A percentile compares a stretch with the other conserved stretches of the same genome.
These are phyloP conservation scores for Sonneratia caseolaris DNA, from an alignment of 345 rosid genomes.

Conservation along the genomic window DNA sequence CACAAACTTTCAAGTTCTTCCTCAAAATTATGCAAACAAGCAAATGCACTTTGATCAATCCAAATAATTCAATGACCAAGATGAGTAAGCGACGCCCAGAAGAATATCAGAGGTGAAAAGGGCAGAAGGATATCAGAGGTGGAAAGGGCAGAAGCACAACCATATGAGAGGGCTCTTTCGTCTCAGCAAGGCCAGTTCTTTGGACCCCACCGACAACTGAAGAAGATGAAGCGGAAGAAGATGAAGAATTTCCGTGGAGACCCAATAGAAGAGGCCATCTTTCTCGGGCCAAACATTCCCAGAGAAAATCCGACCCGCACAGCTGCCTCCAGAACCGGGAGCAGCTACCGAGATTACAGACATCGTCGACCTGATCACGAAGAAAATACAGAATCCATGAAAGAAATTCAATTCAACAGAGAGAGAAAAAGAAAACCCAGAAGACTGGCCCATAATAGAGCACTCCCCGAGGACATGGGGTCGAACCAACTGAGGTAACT, in stretches of 20 bases:
- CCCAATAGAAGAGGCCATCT: constrained; percentile 50
- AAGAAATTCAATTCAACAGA: not conserved
- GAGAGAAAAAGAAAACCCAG: not conserved
- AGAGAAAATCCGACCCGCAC: constrained; percentile 50
- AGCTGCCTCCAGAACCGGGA: constrained; percentile 60
- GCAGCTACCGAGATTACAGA: constrained; percentile 57
- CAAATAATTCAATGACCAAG: too few species aligned
- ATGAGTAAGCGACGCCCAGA: not conserved
- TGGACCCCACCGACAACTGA: constrained; percentile 2
- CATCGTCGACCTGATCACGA: constrained; percentile 35
- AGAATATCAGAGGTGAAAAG: not conserved
- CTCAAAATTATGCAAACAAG: not conserved
- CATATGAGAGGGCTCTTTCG: not conserved
- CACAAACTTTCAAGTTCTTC: not conserved
- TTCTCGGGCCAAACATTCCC: constrained; percentile 45
- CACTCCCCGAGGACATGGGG: too few species aligned
- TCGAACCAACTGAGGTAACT: too few species aligned
- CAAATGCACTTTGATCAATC: not conserved
- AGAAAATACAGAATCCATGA: not conserved
- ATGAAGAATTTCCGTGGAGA: constrained; percentile 15
- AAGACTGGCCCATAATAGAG: not conserved
- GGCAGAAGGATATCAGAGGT: not conserved
- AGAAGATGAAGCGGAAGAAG: constrained; percentile 13
- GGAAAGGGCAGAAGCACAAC: not conserved
- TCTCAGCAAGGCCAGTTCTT: not conserved